Base-by-base conservation (phyloP, 148 eudicot genomes). In the Nepenthes gracilis region DNA sequence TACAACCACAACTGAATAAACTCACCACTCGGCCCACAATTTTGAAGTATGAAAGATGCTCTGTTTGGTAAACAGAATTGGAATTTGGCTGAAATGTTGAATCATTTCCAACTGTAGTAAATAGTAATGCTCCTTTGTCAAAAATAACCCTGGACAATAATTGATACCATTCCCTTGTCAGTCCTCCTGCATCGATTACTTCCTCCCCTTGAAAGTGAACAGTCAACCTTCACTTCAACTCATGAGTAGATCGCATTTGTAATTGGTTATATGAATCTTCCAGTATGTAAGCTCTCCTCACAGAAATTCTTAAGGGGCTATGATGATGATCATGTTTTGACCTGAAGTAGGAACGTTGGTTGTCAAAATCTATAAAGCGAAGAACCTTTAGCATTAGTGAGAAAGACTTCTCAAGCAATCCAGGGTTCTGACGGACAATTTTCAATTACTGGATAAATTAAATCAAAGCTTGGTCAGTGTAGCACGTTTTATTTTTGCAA, bases 91-190 rank as follows among this genome's bases (percentile, higher is more conserved):
- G 99, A 64, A 94, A 94, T 15, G 99, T 94, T 47, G 95, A 79
- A 63, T 94, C 95, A 78, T 81, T 94, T 68, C 99, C 99, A 63
- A 94, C 99, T 0, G 99, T 94, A 9, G 99, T 94, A 54, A 94
- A 94, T 59, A 94, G 69, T 60, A 94, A 64, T 12, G 99, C 97
- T 60, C 99, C 97, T 79, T 81, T 94, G 76, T 94, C 99, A 68
- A 94, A 94, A 58, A 94, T 94, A 53, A 94, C 99, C 73, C 97
- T 78, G 8, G 99, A 94, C 33, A 94, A 67, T 47, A 83, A 77
- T 68, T 94, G 99, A 78, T 94, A 94, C 99, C 99, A 94, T 72
- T 94, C 99, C 75, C 99, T 83, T 9, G 99, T 94, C 45, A 94
- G 87, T 57, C 99, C 99, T 74, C 99, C 99, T 13, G 99, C 99